A percentile compares a stretch with the other conserved stretches of the same genome.
These are phyloP conservation scores for Herpetomonas tarakana DNA, from an alignment of 208 protist genomes.

Conservation along the genomic window DNA sequence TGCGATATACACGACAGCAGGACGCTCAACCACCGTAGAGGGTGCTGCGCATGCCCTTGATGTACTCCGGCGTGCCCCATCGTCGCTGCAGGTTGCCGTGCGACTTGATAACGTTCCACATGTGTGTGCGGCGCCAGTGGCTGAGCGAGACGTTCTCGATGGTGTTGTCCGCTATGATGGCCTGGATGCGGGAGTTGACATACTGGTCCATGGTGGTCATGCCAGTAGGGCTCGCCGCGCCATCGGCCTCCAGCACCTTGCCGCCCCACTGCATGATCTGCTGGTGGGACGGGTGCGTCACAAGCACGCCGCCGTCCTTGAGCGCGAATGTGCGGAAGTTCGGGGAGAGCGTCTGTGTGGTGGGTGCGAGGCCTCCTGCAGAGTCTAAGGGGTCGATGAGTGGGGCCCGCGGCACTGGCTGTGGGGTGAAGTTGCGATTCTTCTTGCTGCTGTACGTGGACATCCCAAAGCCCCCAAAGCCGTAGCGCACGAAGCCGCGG, in stretches of 20 bases:
- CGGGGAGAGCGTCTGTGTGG: constrained; percentile 74
- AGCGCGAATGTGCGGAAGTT: constrained; percentile 84
- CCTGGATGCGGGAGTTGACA: constrained; percentile 81
- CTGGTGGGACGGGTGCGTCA: constrained; percentile 76
- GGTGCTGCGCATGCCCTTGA: constrained; percentile 61
- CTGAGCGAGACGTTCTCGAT: constrained; percentile 79
- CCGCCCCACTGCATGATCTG: constrained; percentile 84
- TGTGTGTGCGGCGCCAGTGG: constrained; percentile 80
- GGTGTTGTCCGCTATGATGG: constrained; percentile 89
- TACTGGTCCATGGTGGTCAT: constrained; percentile 77
- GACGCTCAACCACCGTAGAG: constrained; percentile 48
- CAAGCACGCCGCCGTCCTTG: constrained; percentile 73
- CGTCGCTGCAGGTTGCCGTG: constrained; percentile 78
- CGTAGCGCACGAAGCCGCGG: constrained; percentile 82
- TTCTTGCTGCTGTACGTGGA: constrained; percentile 86
- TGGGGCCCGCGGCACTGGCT: constrained; percentile 16
- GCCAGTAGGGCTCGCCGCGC: constrained; percentile 33
- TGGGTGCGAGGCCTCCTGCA: constrained; percentile 47
- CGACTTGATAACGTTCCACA: constrained; percentile 84
- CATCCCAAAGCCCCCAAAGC: constrained; percentile 89
- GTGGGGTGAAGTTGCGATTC: constrained; percentile 60
- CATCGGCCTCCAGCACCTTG: constrained; percentile 57
- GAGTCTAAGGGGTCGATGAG: constrained; percentile 21
- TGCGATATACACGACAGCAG: background rate
- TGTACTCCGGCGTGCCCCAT: constrained; percentile 70